Evolutionary conservation across 352 stramenopile species (phyloP).

Genomic region (Phytophthora parvispora): DNA sequence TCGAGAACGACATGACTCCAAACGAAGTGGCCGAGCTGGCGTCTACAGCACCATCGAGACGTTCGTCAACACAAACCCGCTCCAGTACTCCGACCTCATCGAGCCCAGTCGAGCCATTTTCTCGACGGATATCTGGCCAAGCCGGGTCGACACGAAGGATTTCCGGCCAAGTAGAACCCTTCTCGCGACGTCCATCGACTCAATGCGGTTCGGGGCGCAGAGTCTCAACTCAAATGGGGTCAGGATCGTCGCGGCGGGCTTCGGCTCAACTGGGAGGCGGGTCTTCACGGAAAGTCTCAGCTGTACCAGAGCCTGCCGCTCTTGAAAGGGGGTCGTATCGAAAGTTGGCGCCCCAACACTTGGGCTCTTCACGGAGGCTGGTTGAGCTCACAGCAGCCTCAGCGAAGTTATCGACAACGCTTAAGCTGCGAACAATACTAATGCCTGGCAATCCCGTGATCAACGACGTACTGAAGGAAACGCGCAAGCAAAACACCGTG

Average conservation of each 20-base stretch:
- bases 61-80: conserved; percentile 7
- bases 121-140: conserved; percentile 9
- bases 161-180: conserved; percentile 8
- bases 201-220: conserved; percentile 7
- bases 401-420: conserved; percentile 10
- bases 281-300: conserved; percentile 20
- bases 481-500: conserved; percentile 43
- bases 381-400: conserved; percentile 23
- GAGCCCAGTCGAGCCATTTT: conserved; percentile 7
- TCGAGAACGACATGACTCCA: conserved; percentile 14
- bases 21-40: conserved; percentile 12
- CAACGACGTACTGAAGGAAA: conserved; percentile 38
- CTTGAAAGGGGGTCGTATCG: neutral
- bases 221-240: conserved; percentile 18
- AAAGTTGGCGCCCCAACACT: conserved; percentile 3
- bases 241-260: conserved; percentile 7
- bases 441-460: conserved; percentile 31
- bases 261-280: conserved; percentile 3
- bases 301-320: neutral
- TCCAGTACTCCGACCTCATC: conserved; percentile 4
- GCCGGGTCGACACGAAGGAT: neutral
- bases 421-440: conserved; percentile 21
- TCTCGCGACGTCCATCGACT: conserved; percentile 3
- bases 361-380: conserved; percentile 27
- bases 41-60: conserved; percentile 14